Conservation (phyloP, 2,329 filamentous ascomycete genomes). For the Sodiomyces alkalinus region DNA sequence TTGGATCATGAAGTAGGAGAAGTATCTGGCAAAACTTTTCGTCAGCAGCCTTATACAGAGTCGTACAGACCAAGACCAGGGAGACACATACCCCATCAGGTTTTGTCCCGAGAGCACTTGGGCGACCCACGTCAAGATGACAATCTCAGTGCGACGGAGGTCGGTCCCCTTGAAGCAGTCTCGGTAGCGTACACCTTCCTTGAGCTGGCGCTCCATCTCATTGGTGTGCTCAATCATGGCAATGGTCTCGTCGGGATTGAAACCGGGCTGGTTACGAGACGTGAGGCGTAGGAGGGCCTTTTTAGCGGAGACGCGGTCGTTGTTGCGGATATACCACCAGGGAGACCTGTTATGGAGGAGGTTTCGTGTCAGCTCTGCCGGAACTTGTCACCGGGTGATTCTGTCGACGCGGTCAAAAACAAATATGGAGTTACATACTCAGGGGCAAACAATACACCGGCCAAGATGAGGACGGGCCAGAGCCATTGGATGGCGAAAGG, state of each 20-base stretch:
- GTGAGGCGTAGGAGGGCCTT: slow-evolving; percentile 26
- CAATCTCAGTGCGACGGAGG: slow-evolving; percentile 36
- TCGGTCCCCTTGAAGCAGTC: slow-evolving; percentile 39
- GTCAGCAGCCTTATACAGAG: slow-evolving; percentile 16
- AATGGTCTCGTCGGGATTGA: slow-evolving; percentile 30
- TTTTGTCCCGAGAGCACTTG: slow-evolving; percentile 32
- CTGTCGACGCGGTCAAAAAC: not conserved
- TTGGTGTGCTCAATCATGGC: slow-evolving; percentile 41
- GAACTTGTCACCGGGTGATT: slow-evolving; percentile 1
- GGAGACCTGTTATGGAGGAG: too few relatives aligned
- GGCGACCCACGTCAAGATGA: slow-evolving; percentile 31
- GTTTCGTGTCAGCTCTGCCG: too few relatives aligned
- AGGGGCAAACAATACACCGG: slow-evolving; percentile 28
- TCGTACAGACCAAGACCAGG: too few relatives aligned
- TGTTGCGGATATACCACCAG: slow-evolving; percentile 34
- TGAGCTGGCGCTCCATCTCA: slow-evolving; percentile 27
- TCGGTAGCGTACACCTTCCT: slow-evolving; percentile 26
- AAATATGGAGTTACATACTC: slow-evolving; percentile 16
- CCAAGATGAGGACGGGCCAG: slow-evolving; percentile 31
- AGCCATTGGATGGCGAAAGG: slow-evolving; percentile 38
- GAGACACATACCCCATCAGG: slow-evolving; percentile 29
- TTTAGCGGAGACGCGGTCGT: slow-evolving; percentile 22
- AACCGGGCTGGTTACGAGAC: slow-evolving; percentile 18
- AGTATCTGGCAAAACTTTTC: slow-evolving; percentile 6
- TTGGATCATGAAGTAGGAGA: slow-evolving; percentile 16